phyloP scores from a whole-genome alignment of 2,329 filamentous ascomycete genomes.

The Clarireedia homoeocarpa region DNA sequence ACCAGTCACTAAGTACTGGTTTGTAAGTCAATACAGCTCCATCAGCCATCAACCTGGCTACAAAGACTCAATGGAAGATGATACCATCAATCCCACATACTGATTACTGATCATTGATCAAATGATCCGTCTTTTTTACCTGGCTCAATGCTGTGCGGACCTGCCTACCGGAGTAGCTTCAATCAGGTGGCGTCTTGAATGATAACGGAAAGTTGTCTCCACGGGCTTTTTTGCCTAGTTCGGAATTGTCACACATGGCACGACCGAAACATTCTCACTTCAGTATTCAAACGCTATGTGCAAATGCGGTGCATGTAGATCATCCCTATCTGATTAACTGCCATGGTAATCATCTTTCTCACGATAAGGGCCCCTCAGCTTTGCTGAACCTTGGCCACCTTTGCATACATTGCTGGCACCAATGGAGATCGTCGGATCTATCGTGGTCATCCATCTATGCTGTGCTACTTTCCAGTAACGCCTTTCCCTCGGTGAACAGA shows the following conservation, averaged over 20 bases:
- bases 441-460: background rate
- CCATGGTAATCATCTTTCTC: background rate
- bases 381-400: background rate
- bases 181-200: background rate
- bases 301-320: background rate
- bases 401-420: background rate
- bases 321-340: background rate
- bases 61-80: too few relatives aligned
- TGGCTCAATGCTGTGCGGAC: background rate
- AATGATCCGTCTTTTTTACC: background rate
- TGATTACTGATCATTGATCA: background rate
- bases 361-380: background rate
- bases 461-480: background rate
- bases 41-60: too few relatives aligned
- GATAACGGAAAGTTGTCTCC: background rate
- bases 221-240: background rate
- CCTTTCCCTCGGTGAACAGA: too few relatives aligned
- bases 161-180: background rate
- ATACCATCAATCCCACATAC: too few relatives aligned
- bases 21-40: too few relatives aligned
- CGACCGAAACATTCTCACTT: background rate
- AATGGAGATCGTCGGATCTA: background rate
- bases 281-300: background rate
- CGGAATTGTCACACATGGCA: background rate
- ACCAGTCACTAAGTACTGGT: too few relatives aligned